phyloP scores from a whole-genome alignment of 306 rosid genomes.

The Cyclanthera cordifolia region DNA sequence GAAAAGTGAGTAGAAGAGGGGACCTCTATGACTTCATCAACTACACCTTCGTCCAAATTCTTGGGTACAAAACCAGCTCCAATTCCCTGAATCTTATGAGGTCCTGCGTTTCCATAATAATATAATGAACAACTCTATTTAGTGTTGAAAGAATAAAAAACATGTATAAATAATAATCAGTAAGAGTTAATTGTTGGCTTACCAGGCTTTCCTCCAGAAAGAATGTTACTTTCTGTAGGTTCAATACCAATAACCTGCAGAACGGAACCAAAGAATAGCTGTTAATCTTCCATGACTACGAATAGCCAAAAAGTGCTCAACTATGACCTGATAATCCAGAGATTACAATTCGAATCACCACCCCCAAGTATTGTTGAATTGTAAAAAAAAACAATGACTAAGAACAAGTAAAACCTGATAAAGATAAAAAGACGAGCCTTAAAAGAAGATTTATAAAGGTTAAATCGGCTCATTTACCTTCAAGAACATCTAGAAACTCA shows the following conservation, averaged over 20 bases:
- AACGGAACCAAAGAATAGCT: slow-evolving; percentile 10
- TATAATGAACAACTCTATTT: background rate
- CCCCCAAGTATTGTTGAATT: too few species aligned
- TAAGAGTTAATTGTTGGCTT: slow-evolving; percentile 23
- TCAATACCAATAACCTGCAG: slow-evolving; percentile 83
- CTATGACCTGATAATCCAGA: too few species aligned
- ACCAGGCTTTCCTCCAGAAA: slow-evolving; percentile 98
- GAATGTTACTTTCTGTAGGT: slow-evolving; percentile 89
- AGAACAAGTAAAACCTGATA: background rate
- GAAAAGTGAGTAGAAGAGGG: slow-evolving; percentile 3
- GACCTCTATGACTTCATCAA: slow-evolving; percentile 89
- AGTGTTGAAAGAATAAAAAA: background rate
- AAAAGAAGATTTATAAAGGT: background rate
- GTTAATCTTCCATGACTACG: slow-evolving; percentile 6
- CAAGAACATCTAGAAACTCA: too few species aligned
- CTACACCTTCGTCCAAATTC: slow-evolving; percentile 71
- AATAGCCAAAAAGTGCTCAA: too few species aligned
- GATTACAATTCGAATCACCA: too few species aligned
- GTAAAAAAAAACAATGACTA: too few species aligned
- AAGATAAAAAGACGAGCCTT: background rate
- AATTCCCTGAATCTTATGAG: slow-evolving; percentile 98
- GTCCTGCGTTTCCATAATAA: slow-evolving; percentile 40
- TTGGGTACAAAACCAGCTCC: slow-evolving; percentile 98
- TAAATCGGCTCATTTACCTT: too few species aligned
- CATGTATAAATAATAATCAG: slow-evolving; percentile 10